Percentiles rank a stretch among this genome's conserved stretches.
Evolutionary conservation across 495 filamentous ascomycete genomes (phyloP).

Genomic region (Corynascus novoguineensis): DNA sequence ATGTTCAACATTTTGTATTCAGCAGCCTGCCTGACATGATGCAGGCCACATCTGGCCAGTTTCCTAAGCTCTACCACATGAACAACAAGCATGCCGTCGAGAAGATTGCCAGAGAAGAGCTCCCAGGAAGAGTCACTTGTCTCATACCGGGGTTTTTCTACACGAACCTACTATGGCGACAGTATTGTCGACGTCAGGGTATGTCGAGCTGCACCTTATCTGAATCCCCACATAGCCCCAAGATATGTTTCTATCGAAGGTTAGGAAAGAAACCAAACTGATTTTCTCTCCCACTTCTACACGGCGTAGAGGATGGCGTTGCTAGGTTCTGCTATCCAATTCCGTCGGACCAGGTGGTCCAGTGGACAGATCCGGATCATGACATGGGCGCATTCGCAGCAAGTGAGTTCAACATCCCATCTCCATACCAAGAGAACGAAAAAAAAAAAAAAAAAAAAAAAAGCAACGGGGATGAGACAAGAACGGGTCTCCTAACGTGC

Average conservation of each 20-base stretch:
- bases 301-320: background rate
- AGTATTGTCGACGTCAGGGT: background rate
- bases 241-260: too few relatives aligned
- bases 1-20: background rate
- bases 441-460: too few relatives aligned
- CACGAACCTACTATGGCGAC: background rate
- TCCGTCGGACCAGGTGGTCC: background rate
- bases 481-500: background rate
- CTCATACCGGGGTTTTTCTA: conserved; percentile 1
- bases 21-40: background rate
- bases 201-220: background rate
- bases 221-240: background rate
- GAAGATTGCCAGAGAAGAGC: background rate
- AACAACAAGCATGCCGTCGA: background rate
- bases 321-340: background rate
- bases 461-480: too few relatives aligned
- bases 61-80: background rate
- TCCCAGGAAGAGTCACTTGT: conserved; percentile 2
- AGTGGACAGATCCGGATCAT: background rate
- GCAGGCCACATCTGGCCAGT: conserved; percentile 1
- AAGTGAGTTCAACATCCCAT: background rate
- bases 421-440: background rate
- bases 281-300: background rate
- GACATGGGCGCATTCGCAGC: background rate
- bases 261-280: background rate